Conservation (phyloP, 2,329 filamentous ascomycete genomes). For the Teratosphaeria gauchensis region DNA sequence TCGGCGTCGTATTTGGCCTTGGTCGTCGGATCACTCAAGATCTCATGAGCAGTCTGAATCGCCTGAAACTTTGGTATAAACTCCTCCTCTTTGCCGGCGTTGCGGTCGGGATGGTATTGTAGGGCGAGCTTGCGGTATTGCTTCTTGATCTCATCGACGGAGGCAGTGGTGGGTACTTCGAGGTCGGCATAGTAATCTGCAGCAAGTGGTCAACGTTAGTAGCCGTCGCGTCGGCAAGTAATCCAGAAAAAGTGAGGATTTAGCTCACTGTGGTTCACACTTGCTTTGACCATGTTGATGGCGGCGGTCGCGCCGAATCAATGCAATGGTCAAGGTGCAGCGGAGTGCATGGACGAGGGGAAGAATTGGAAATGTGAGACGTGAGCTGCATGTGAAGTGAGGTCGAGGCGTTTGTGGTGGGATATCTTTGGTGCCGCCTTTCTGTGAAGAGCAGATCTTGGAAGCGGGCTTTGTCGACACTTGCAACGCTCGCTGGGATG, state of each 20-base stretch:
- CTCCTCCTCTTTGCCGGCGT: slow-evolving; percentile 71
- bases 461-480: background rate
- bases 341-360: background rate
- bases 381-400: background rate
- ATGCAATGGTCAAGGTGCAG: slow-evolving; percentile 3
- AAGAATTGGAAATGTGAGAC: background rate
- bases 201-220: slow-evolving; percentile 1
- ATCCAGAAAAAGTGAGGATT: background rate
- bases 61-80: slow-evolving; percentile 75
- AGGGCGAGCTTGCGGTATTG: slow-evolving; percentile 78
- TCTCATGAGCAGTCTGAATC: slow-evolving; percentile 77
- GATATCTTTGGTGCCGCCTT: background rate
- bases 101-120: slow-evolving; percentile 81
- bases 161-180: slow-evolving; percentile 58
- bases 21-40: slow-evolving; percentile 52
- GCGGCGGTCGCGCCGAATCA: slow-evolving; percentile 6
- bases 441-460: background rate
- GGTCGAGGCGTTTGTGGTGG: background rate
- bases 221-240: background rate
- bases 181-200: slow-evolving; percentile 60
- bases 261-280: slow-evolving; percentile 20
- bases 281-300: slow-evolving; percentile 27
- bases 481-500: background rate
- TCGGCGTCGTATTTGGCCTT: slow-evolving; percentile 55
- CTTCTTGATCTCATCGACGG: slow-evolving; percentile 69